Evolutionary conservation across 164 flowering plant species (phyloP).

Genomic region (Nymphaea colorata): DNA sequence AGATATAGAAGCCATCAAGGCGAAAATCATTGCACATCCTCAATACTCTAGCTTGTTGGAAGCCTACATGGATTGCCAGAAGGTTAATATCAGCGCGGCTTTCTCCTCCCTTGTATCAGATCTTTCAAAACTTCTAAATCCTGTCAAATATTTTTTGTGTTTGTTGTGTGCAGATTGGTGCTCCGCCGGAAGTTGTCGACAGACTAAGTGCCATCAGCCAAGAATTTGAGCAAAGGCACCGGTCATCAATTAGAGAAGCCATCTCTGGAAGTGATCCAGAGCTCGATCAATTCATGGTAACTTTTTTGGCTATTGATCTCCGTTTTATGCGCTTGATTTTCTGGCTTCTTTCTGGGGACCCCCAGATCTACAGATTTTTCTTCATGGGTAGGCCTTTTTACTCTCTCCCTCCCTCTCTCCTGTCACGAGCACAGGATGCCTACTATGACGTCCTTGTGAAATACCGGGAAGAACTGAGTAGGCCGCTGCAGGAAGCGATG

Average conservation of each 20-base stretch:
- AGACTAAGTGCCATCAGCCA: slow-evolving; percentile 49
- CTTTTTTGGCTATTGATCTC: neutral
- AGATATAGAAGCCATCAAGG: slow-evolving; percentile 68
- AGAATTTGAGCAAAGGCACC: slow-evolving; percentile 57
- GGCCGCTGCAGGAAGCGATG: slow-evolving; percentile 96
- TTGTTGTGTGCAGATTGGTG: slow-evolving; percentile 50
- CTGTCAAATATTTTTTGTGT: too few relatives aligned
- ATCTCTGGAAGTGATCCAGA: slow-evolving; percentile 64
- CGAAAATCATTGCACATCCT: slow-evolving; percentile 86
- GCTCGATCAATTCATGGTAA: slow-evolving; percentile 94
- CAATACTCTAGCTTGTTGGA: slow-evolving; percentile 70
- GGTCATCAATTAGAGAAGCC: slow-evolving; percentile 27
- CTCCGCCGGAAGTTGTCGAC: slow-evolving; percentile 76
- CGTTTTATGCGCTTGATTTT: too few relatives aligned
- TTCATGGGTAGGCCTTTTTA: slow-evolving; percentile 43
- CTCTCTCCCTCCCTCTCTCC: neutral
- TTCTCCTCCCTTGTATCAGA: neutral
- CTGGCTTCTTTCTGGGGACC: too few relatives aligned
- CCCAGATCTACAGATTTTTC: too few relatives aligned
- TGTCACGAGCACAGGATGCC: slow-evolving; percentile 47
- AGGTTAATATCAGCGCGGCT: slow-evolving; percentile 26
- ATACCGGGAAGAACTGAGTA: slow-evolving; percentile 73
- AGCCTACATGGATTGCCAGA: slow-evolving; percentile 93
- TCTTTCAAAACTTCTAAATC: too few relatives aligned
- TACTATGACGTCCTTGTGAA: slow-evolving; percentile 88